These are phyloP conservation scores for Fusarium continuum DNA, from an alignment of 2,329 filamentous ascomycete species.

Conservation along the genomic window DNA sequence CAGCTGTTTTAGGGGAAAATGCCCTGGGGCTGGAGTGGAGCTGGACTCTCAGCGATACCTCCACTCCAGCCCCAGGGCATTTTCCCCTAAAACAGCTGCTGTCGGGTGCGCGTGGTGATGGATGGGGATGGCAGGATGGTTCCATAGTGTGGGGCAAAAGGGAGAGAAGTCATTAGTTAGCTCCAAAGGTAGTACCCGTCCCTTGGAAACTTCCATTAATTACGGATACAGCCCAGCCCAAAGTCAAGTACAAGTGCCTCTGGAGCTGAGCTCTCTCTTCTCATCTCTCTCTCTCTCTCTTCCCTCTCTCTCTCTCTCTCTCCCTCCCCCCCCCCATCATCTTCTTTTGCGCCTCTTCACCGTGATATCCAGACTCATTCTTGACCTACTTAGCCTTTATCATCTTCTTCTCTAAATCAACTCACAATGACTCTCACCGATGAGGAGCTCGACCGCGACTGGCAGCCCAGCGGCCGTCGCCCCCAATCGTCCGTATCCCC, in stretches of 20 bases:
- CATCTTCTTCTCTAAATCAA: background rate
- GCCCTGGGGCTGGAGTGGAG: slow-evolving; percentile 13
- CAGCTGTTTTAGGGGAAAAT: slow-evolving; percentile 13
- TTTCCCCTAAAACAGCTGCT: slow-evolving; percentile 11
- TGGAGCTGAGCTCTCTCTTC: slow-evolving; percentile 15
- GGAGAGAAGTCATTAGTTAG: slow-evolving; percentile 20
- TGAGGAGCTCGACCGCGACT: slow-evolving; percentile 77
- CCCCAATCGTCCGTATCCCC: slow-evolving; percentile 80
- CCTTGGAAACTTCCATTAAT: slow-evolving; percentile 34
- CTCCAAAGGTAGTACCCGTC: slow-evolving; percentile 26
- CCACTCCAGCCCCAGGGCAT: background rate
- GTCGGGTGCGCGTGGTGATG: background rate
- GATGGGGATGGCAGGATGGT: too few species aligned
- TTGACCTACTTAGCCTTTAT: background rate
- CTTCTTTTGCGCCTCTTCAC: background rate
- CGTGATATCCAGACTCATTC: slow-evolving; percentile 1
- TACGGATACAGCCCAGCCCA: too few species aligned
- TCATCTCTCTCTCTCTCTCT: background rate
- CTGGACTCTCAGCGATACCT: slow-evolving; percentile 2
- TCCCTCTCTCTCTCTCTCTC: background rate
- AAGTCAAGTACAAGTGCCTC: slow-evolving; percentile 5
- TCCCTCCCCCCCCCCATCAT: background rate
- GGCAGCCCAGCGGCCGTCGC: slow-evolving; percentile 79
- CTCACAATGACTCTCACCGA: slow-evolving; percentile 59
- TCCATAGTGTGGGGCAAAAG: slow-evolving; percentile 24